Conservation (phyloP, 306 rosid genomes). For the Albizia julibrissin region DNA sequence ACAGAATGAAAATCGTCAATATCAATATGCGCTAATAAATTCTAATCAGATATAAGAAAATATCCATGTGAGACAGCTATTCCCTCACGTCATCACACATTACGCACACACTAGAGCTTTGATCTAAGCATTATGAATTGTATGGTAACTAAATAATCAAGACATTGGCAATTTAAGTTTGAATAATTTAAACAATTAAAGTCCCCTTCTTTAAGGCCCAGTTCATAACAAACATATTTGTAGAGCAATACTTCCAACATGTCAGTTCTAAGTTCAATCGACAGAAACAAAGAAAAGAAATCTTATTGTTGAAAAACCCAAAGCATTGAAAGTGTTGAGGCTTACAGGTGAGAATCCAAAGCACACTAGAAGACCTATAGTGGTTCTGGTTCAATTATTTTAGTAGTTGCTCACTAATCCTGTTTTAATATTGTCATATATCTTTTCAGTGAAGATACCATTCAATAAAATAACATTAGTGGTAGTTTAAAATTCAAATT, state of each 20-base stretch:
- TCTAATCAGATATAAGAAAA: neutral
- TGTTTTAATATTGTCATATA: neutral
- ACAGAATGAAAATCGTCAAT: conserved; percentile 43
- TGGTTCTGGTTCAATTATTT: neutral
- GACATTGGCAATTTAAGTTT: neutral
- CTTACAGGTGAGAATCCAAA: neutral
- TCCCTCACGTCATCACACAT: conserved; percentile 1
- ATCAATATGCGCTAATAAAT: neutral
- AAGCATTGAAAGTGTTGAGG: neutral
- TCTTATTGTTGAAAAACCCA: neutral
- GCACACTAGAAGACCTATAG: neutral
- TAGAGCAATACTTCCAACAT: neutral
- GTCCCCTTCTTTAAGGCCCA: neutral
- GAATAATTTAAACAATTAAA: neutral
- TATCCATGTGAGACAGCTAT: conserved; percentile 20
- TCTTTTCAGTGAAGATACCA: neutral
- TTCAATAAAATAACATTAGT: neutral
- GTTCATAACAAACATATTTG: conserved; percentile 1
- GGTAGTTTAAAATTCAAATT: too few species aligned
- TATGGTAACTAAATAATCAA: conserved; percentile 1
- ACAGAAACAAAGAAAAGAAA: neutral
- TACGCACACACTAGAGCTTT: conserved; percentile 11
- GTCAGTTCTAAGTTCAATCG: neutral
- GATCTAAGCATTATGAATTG: conserved; percentile 24
- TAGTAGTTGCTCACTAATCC: neutral